Evolutionary conservation across 1,284 basidiomycete species (phyloP), one percentile per base, ranked within the genome.

Genomic region (Athelia sp.): DNA sequence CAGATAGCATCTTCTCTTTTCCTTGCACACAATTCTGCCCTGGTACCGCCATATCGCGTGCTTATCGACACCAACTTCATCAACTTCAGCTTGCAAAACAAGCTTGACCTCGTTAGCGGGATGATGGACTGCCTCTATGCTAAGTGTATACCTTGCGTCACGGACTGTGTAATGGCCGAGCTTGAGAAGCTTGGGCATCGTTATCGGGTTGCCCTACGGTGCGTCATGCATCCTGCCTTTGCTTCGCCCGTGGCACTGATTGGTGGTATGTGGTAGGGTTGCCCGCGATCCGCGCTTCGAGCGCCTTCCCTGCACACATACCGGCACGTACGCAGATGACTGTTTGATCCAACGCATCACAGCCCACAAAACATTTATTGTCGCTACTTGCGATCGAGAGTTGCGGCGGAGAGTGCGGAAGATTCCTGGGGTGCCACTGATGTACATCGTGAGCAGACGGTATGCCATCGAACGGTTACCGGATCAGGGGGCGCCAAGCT

Each of bases 61-160:
- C 81, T 99, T 40, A 93, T 99, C 51, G 97, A 99, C 70, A 99
- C 97, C 62, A 99, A 99, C 68, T 99, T 99, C 63, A 98, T 99
- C 78, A 99, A 99, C 66, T 96, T 99, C 67, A 93, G 89, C 56
- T 77, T 99, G 45, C 96, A 99, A 72, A 99, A 99, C 73, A 98
- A 98, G 69, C 77, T 99, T 58, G 97, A 99, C 68, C 79, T 99
- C 43, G 79, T 98, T 18, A 87, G 90, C 62, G 94, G 93, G 14
- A 98, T 99, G 97, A 98, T 99, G 95, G 97, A 99, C 66, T 98
- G 95, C 61, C 74, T 99, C 13, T 98, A 93, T 69, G 97, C 97
- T n/a, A 98, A 99, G 74, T 96, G 95, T 65, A 98, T 98, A 59
- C 97, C 97, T 0, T 98, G 95, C 60, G 92, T 99, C 23, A 98